Evolutionary conservation across 2,329 filamentous ascomycete genomes (phyloP), one percentile per base, ranked within the genome.

Genomic region (Penicillium sp.): DNA sequence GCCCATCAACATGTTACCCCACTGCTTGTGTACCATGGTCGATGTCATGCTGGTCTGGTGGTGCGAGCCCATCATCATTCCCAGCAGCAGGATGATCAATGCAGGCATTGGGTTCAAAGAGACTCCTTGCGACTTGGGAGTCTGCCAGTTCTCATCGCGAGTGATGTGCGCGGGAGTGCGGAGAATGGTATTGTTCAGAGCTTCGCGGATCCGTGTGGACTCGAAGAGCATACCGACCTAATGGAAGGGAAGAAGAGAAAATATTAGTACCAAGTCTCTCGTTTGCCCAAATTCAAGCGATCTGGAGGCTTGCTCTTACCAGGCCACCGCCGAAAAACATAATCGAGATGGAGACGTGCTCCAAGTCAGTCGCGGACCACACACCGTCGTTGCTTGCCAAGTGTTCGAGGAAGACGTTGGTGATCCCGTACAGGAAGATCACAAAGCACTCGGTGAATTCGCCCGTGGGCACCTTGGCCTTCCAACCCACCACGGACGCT

Each of bases 61-160:
- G 68, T 97, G 91, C 26, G 87, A 89, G 63, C 86, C 86, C 91
- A 97, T 97, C 87, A 95, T 93, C 65, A 90, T 81, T 32, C 93
- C 93, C 1, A 96, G 76, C 1, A 96, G 75, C 49, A 96, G 75
- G 56, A 97, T 91, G 42, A 95, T 81, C 4, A 97, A 76, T 1
- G 84, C 88, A 0, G 91, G 93, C 58, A 97, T 81, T 0, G 90
- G 91, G 66, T 97, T 96, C 65, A 93, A 76, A 1, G 90, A 88
- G 55, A 90, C 80, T 9, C 75, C 71, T 66, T 94, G 90, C 7
- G 82, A 80, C 46, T 75, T 77, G 0, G 88, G 89, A 13, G 77
- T 66, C 44, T 76, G 70, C 66, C 81, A 80, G 13, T 71, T 63
- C 59, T 78, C 72, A 52, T 79, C 72, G 11, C 76, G 68, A 26